A percentile compares a stretch with the other conserved stretches of the same genome.
These are phyloP conservation scores for Scenedesmus sp. DNA, from an alignment of 163 green algal species.

Conservation along the genomic window DNA sequence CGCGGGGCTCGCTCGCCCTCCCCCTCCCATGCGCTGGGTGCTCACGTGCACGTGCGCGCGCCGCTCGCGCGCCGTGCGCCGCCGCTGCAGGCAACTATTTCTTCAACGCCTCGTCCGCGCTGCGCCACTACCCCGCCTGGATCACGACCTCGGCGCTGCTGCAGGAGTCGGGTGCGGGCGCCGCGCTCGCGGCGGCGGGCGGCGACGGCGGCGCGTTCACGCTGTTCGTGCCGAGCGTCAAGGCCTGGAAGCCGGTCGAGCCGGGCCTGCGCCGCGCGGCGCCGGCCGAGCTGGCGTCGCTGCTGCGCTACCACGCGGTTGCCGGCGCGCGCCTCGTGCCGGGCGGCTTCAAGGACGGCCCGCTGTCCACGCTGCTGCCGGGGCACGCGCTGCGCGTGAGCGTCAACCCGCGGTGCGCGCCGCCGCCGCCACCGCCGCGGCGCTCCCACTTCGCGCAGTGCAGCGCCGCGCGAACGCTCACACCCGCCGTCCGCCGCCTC, in stretches of 20 bases:
- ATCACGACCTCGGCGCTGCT: background rate
- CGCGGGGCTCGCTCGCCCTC: background rate
- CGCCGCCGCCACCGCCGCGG: no score
- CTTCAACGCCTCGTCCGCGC: background rate
- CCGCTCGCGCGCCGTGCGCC: background rate
- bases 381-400: background rate
- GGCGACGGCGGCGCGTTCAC: background rate
- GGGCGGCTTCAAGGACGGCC: slow-evolving; percentile 14
- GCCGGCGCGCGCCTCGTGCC: background rate
- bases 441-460: background rate
- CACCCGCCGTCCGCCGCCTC: no score
- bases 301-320: slow-evolving; percentile 25
- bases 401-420: background rate
- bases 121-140: slow-evolving; percentile 16
- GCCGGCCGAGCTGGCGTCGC: background rate
- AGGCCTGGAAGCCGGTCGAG: slow-evolving; percentile 31
- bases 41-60: no score
- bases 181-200: background rate
- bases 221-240: slow-evolving; percentile 8
- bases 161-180: no score
- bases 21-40: background rate
- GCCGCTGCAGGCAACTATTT: slow-evolving; percentile 34
- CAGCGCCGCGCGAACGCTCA: background rate
- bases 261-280: background rate
- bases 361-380: background rate